Evolutionary conservation across 768 basidiomycete species (phyloP).

Genomic region (Trametes gibbosa): DNA sequence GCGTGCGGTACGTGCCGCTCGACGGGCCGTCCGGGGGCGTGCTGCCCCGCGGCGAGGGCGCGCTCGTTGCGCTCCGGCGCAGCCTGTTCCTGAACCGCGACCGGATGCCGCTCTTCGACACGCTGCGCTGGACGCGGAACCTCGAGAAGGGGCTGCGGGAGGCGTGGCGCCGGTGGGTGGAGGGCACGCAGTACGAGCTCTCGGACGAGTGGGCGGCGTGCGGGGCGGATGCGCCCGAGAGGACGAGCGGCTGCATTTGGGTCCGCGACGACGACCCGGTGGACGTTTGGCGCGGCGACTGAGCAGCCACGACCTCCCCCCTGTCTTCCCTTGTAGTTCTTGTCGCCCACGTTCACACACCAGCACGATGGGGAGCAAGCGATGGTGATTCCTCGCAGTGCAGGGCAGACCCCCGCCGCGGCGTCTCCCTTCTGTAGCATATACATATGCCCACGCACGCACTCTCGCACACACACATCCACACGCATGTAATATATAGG

Average conservation of each 20-base stretch:
- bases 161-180: constrained; percentile 49
- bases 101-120: constrained; percentile 47
- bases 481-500: constrained; percentile 10
- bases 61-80: constrained; percentile 39
- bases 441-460: not conserved
- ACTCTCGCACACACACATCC: not conserved
- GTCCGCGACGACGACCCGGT: constrained; percentile 27
- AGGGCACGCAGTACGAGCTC: constrained; percentile 37
- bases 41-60: constrained; percentile 30
- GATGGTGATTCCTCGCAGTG: not conserved
- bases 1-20: constrained; percentile 23
- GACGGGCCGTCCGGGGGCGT: constrained; percentile 18
- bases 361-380: too few species aligned
- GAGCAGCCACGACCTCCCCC: not conserved
- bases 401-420: not conserved
- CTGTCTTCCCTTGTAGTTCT: too few species aligned
- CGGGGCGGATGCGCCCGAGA: constrained; percentile 24
- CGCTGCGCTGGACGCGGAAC: constrained; percentile 44
- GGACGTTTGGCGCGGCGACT: constrained; percentile 18
- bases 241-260: constrained; percentile 30
- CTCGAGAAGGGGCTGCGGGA: constrained; percentile 43
- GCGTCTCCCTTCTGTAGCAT: constrained; percentile 12
- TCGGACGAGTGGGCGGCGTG: constrained; percentile 38
- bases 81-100: constrained; percentile 42
- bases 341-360: too few species aligned